Evolutionary conservation across 2,329 filamentous ascomycete species (phyloP).

Genomic region (Penicillium sp.): DNA sequence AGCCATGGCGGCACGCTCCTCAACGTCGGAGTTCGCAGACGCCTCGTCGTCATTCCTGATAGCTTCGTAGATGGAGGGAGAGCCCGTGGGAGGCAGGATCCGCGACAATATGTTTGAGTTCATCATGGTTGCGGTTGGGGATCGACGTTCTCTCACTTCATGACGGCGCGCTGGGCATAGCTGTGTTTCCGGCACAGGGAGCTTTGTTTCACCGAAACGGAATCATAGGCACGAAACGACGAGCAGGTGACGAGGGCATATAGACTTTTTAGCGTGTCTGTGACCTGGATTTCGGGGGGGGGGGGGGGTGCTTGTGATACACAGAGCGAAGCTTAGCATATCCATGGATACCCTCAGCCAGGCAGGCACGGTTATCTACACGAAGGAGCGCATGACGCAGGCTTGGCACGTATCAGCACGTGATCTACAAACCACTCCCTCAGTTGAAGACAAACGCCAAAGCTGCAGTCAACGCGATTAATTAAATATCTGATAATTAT

Average conservation of each 20-base stretch:
- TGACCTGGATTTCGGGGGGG: neutral
- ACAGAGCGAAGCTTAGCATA: neutral
- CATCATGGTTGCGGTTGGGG: conserved; percentile 32
- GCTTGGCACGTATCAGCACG: conserved; percentile 4
- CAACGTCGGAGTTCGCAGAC: conserved; percentile 43
- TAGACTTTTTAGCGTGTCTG: neutral
- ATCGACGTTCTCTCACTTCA: conserved; percentile 5
- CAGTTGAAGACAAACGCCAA: too few species aligned
- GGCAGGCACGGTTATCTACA: neutral
- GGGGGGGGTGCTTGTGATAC: conserved; percentile 5
- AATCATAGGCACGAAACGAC: neutral
- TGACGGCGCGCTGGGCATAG: conserved; percentile 1
- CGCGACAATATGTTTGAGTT: conserved; percentile 40
- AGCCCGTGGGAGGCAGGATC: conserved; percentile 47
- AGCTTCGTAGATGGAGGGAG: conserved; percentile 46
- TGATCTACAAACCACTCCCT: neutral
- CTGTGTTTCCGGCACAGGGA: neutral
- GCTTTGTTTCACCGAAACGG: conserved; percentile 13
- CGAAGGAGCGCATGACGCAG: conserved; percentile 4
- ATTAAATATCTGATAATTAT: too few species aligned
- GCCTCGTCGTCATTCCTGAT: conserved; percentile 44
- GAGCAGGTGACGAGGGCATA: neutral
- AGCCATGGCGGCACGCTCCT: conserved; percentile 45
- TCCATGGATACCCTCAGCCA: neutral
- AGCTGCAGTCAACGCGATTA: too few species aligned